These are phyloP conservation scores for Lathyrus sativus DNA, from an alignment of 306 rosid genomes.

Conservation along the genomic window DNA sequence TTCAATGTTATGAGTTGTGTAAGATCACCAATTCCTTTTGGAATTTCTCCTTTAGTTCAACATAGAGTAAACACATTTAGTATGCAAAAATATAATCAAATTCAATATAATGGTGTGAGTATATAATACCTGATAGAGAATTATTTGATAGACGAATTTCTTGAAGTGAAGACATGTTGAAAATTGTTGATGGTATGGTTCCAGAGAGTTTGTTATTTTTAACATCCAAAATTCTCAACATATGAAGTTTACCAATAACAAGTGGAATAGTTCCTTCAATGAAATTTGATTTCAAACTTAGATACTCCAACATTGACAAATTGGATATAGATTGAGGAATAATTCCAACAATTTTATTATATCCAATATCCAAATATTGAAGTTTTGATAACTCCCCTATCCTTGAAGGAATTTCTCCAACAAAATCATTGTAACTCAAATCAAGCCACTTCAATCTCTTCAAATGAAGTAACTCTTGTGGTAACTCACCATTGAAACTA, in stretches of 20 bases:
- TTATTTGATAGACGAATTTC: background rate
- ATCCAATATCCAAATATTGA: constrained; percentile 1
- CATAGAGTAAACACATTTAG: background rate
- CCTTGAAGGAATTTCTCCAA: background rate
- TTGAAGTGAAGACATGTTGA: constrained; percentile 28
- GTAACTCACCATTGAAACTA: background rate
- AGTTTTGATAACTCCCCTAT: constrained; percentile 7
- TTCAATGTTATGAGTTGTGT: background rate
- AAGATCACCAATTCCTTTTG: constrained; percentile 28
- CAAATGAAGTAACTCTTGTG: background rate
- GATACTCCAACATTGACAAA: background rate
- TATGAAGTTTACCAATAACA: background rate
- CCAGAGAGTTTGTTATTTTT: background rate
- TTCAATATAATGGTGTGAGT: no score
- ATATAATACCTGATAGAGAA: constrained; percentile 4
- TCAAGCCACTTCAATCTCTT: background rate
- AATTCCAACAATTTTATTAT: background rate
- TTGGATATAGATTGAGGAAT: background rate
- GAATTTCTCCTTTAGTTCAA: constrained; percentile 32
- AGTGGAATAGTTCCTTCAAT: constrained; percentile 19
- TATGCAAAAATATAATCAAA: no score
- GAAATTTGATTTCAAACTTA: background rate
- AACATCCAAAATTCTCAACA: background rate
- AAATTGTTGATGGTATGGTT: constrained; percentile 6
- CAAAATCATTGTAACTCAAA: constrained; percentile 7